These are phyloP conservation scores for Rhododendron griersonianum DNA, from an alignment of 148 eudicot genomes.

Conservation along the genomic window DNA sequence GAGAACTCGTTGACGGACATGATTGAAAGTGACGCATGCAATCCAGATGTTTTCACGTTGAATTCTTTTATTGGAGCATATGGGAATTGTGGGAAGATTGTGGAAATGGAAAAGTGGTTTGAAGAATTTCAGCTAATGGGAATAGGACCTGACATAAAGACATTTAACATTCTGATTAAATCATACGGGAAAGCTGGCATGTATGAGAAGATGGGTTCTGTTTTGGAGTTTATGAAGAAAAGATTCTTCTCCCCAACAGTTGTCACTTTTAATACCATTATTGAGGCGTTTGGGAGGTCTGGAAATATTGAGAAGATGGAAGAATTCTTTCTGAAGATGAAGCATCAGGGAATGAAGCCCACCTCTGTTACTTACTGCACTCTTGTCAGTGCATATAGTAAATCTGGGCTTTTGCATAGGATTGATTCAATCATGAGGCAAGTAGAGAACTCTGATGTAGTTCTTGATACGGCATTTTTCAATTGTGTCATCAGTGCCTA, in stretches of 20 bases:
- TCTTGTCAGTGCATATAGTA: slow-evolving; percentile 67
- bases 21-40: slow-evolving; percentile 58
- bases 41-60: slow-evolving; percentile 80
- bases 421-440: slow-evolving; percentile 80
- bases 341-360: slow-evolving; percentile 88
- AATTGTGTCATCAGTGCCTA: slow-evolving; percentile 69
- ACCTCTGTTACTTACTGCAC: slow-evolving; percentile 73
- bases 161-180: slow-evolving; percentile 72
- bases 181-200: slow-evolving; percentile 75
- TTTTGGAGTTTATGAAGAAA: slow-evolving; percentile 64
- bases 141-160: slow-evolving; percentile 63
- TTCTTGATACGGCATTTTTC: slow-evolving; percentile 75
- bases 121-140: slow-evolving; percentile 88
- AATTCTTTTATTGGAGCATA: slow-evolving; percentile 76
- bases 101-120: slow-evolving; percentile 83
- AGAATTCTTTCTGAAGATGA: slow-evolving; percentile 72
- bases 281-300: slow-evolving; percentile 59
- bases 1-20: slow-evolving; percentile 55
- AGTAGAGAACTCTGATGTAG: slow-evolving; percentile 69
- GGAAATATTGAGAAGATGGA: slow-evolving; percentile 63
- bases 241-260: slow-evolving; percentile 66
- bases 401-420: slow-evolving; percentile 52
- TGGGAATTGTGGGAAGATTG: slow-evolving; percentile 55
- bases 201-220: slow-evolving; percentile 64
- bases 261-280: slow-evolving; percentile 68